phyloP scores from a whole-genome alignment of 805 yeast species.

The Yarrowia sp. region DNA sequence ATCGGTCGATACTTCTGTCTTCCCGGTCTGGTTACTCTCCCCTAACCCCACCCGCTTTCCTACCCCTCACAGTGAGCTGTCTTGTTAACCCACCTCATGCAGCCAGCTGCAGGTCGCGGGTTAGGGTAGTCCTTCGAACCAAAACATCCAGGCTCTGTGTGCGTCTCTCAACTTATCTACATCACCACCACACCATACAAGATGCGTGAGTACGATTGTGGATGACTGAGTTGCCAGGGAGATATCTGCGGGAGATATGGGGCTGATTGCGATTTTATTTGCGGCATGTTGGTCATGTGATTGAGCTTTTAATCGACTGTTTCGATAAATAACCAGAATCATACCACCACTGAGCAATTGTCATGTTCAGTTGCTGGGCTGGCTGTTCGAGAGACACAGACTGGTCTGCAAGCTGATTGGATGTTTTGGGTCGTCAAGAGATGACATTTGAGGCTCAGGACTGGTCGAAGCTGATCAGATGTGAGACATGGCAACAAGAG shows the following conservation, averaged over 20 bases:
- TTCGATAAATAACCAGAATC: too few relatives aligned
- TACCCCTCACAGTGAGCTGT: not conserved
- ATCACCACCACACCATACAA: not conserved
- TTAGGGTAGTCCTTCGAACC: not conserved
- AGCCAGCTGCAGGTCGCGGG: conserved; percentile 11
- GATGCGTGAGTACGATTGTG: conserved; percentile 3
- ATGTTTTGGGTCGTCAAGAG: too few relatives aligned
- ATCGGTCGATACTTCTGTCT: too few relatives aligned
- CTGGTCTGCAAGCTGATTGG: too few relatives aligned
- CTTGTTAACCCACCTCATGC: not conserved
- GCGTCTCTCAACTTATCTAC: not conserved
- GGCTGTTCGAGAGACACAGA: too few relatives aligned
- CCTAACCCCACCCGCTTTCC: too few relatives aligned
- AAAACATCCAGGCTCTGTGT: not conserved
- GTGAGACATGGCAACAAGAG: too few relatives aligned
- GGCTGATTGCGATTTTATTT: not conserved
- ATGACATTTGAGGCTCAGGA: too few relatives aligned
- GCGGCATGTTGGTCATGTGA: not conserved
- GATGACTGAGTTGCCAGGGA: not conserved
- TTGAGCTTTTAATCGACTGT: not conserved
- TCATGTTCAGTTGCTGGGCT: too few relatives aligned
- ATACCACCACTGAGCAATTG: too few relatives aligned
- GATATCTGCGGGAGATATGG: not conserved
- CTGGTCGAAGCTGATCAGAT: too few relatives aligned
- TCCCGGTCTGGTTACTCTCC: too few relatives aligned